Conservation (phyloP, 257 asterid species). For the Nicotiana attenuata region DNA sequence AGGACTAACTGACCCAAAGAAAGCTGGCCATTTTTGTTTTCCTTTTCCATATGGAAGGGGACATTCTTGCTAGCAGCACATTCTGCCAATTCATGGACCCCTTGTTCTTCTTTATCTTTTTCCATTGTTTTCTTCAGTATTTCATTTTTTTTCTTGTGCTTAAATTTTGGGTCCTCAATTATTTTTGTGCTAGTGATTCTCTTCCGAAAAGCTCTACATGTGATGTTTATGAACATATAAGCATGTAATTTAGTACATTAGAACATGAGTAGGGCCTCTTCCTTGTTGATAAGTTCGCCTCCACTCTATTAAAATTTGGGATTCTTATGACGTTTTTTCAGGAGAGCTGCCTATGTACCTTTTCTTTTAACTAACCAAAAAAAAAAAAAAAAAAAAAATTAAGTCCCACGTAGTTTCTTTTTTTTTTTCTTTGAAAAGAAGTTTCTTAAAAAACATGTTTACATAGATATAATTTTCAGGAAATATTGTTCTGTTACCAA, state of each 20-base stretch:
- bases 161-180: constrained; percentile 3
- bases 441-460: background rate
- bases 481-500: background rate
- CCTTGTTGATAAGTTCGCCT: too few relatives aligned
- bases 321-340: too few relatives aligned
- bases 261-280: too few relatives aligned
- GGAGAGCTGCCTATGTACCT: too few relatives aligned
- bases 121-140: background rate
- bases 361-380: too few relatives aligned
- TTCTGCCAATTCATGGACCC: constrained; percentile 9
- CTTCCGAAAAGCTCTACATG: too few relatives aligned
- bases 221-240: too few relatives aligned
- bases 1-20: constrained; percentile 4
- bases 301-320: too few relatives aligned
- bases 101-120: background rate
- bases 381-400: too few relatives aligned
- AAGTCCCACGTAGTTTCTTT: too few relatives aligned
- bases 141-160: background rate
- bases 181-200: background rate
- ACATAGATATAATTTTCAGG: background rate
- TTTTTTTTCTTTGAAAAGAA: background rate
- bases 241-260: too few relatives aligned
- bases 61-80: constrained; percentile 17
- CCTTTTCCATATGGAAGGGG: constrained; percentile 5
- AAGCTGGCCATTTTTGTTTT: constrained; percentile 30